phyloP scores from a whole-genome alignment of 2,329 filamentous ascomycete species.

The Penicillium crustosum region DNA sequence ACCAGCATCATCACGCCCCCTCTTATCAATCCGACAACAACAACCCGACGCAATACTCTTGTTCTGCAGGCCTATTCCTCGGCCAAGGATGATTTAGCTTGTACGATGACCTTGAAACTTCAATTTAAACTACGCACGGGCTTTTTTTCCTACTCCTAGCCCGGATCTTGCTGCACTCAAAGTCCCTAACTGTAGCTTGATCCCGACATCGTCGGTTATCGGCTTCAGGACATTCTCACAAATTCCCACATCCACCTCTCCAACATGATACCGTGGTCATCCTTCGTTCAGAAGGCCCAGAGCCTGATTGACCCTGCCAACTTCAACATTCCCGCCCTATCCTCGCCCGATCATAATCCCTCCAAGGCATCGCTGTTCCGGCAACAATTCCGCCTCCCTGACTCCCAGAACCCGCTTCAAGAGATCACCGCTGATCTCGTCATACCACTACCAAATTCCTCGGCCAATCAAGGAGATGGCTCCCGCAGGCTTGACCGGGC shows the following conservation, averaged over 20 bases:
- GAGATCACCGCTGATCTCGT: slow-evolving; percentile 97
- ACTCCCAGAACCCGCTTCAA: slow-evolving; percentile 87
- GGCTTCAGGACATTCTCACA: slow-evolving; percentile 4
- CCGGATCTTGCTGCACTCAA: slow-evolving; percentile 20
- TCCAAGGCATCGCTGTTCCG: slow-evolving; percentile 93
- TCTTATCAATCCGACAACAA: slow-evolving; percentile 28
- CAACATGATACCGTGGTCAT: slow-evolving; percentile 66
- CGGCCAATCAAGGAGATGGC: slow-evolving; percentile 60
- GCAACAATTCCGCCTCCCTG: slow-evolving; percentile 91
- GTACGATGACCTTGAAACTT: slow-evolving; percentile 31
- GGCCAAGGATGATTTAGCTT: slow-evolving; percentile 24
- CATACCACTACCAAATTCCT: slow-evolving; percentile 67
- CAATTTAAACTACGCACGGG: slow-evolving; percentile 21
- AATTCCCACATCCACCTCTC: slow-evolving; percentile 10
- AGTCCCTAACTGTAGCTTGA: slow-evolving; percentile 28
- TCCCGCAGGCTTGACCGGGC: slow-evolving; percentile 56
- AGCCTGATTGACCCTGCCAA: slow-evolving; percentile 89
- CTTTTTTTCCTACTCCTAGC: slow-evolving; percentile 23
- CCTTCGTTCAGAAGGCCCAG: slow-evolving; percentile 92
- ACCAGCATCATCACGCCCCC: slow-evolving; percentile 17
- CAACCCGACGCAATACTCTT: slow-evolving; percentile 15
- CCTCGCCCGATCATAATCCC: slow-evolving; percentile 74
- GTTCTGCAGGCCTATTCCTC: slow-evolving; percentile 20
- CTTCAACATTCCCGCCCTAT: slow-evolving; percentile 69
- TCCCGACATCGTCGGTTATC: slow-evolving; percentile 21